Percentiles rank a stretch among this genome's conserved stretches.
Conservation (phyloP, 495 filamentous ascomycete genomes). For the Talaromyces trachyspermus region DNA sequence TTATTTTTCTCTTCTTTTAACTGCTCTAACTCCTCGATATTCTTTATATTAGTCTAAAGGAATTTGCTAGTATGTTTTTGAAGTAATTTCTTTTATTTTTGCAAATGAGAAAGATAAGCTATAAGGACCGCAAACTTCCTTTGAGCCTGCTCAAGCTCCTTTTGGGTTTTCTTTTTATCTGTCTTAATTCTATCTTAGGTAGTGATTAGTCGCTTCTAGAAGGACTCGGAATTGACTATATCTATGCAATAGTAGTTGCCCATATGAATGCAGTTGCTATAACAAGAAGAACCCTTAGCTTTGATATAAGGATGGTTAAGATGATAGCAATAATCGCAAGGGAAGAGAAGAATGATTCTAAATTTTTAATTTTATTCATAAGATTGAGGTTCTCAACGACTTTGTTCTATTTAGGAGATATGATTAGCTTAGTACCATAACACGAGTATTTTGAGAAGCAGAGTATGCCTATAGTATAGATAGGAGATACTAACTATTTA, state of each 20-base stretch:
- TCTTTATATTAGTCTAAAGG: slow-evolving; percentile 8
- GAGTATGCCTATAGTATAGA: no score
- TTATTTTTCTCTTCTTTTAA: background rate
- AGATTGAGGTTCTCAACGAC: background rate
- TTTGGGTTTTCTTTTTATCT: slow-evolving; percentile 2
- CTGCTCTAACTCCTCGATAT: background rate
- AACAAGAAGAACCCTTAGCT: background rate
- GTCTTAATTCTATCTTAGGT: slow-evolving; percentile 4
- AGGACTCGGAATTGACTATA: background rate
- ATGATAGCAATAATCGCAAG: background rate
- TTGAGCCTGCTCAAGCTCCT: no score
- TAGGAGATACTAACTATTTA: no score
- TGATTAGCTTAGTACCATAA: no score
- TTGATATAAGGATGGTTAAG: background rate
- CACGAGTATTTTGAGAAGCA: no score
- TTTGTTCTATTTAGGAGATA: no score
- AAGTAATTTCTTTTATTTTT: slow-evolving; percentile 2
- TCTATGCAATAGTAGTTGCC: background rate
- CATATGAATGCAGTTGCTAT: slow-evolving; percentile 1
- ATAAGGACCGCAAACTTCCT: background rate
- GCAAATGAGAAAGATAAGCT: slow-evolving; percentile 1
- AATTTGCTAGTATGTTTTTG: slow-evolving; percentile 1
- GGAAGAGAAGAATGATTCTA: background rate
- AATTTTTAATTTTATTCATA: background rate
- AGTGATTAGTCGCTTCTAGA: background rate